These are phyloP conservation scores for Taphrina pruni DNA, from an alignment of 1,139 yeast species.

Conservation along the genomic window DNA sequence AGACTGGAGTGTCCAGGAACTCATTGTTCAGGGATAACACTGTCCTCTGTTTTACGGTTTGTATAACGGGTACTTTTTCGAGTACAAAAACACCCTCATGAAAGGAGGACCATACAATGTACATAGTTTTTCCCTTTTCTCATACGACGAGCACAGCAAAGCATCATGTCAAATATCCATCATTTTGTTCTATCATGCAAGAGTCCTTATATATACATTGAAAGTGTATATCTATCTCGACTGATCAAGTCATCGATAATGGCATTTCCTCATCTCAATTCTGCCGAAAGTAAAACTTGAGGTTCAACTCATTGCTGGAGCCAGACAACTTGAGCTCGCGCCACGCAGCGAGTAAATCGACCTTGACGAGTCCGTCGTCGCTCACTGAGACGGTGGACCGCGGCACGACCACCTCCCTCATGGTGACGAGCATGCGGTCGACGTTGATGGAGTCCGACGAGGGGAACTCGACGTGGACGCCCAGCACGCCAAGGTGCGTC, in stretches of 20 bases:
- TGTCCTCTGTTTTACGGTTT: neutral
- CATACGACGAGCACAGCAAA: constrained; percentile 7
- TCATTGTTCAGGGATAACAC: constrained; percentile 77
- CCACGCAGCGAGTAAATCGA: constrained; percentile 20
- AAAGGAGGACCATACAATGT: neutral
- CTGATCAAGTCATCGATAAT: no score
- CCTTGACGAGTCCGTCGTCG: neutral
- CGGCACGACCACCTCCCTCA: constrained; percentile 23
- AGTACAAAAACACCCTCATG: no score
- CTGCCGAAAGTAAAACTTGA: constrained; percentile 18
- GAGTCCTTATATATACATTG: neutral
- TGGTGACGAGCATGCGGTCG: constrained; percentile 19
- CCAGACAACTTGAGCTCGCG: constrained; percentile 9
- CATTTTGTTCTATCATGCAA: neutral
- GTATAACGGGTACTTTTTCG: no score
- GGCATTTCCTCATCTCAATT: neutral
- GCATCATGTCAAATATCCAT: neutral
- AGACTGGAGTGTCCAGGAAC: constrained; percentile 99
- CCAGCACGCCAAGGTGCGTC: constrained; percentile 19
- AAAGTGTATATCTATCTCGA: neutral
- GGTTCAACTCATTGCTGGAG: constrained; percentile 18
- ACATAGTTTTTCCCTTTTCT: neutral
- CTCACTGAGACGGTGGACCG: neutral
- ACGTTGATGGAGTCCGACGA: neutral
- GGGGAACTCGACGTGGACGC: constrained; percentile 14